Percentiles rank a stretch among this genome's conserved stretches.
phyloP scores from a whole-genome alignment of 1,139 yeast genomes.

The Suhomyces anneliseae region DNA sequence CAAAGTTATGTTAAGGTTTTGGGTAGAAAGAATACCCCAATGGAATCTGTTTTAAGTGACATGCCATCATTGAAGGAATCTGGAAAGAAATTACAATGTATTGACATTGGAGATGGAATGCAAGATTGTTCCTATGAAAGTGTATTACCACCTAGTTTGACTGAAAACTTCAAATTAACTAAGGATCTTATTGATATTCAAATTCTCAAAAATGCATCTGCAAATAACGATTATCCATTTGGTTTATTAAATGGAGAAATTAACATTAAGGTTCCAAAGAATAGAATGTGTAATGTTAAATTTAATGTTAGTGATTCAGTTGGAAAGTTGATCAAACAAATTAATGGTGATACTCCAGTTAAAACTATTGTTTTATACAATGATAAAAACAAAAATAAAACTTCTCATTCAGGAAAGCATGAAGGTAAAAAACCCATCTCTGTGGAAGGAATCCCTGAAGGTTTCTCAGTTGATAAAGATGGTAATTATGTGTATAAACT shows the following conservation, averaged over 20 bases:
- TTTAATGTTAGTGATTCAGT: conserved; percentile 47
- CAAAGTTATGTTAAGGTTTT: conserved; percentile 45
- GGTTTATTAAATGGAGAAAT: conserved; percentile 70
- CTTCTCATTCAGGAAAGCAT: background rate
- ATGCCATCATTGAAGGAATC: conserved; percentile 60
- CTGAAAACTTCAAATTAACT: conserved; percentile 12
- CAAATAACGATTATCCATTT: conserved; percentile 48
- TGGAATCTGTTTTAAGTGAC: conserved; percentile 46
- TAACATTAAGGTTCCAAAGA: conserved; percentile 56
- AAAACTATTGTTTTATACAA: conserved; percentile 56
- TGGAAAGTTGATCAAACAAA: conserved; percentile 26
- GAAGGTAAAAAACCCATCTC: conserved; percentile 7
- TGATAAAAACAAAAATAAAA: conserved; percentile 19
- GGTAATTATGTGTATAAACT: conserved; percentile 57
- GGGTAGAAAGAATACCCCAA: conserved; percentile 52
- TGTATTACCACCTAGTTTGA: conserved; percentile 49
- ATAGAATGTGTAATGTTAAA: conserved; percentile 59
- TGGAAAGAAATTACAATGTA: conserved; percentile 34
- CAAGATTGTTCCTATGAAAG: conserved; percentile 56
- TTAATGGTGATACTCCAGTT: conserved; percentile 51
- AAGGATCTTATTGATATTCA: conserved; percentile 42
- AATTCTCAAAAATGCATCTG: conserved; percentile 50
- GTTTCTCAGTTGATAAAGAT: conserved; percentile 48
- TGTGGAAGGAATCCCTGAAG: conserved; percentile 41
- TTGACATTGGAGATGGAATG: conserved; percentile 40